These are phyloP conservation scores for Triangularia verruculosa DNA, from an alignment of 2,329 filamentous ascomycete genomes.

Conservation along the genomic window DNA sequence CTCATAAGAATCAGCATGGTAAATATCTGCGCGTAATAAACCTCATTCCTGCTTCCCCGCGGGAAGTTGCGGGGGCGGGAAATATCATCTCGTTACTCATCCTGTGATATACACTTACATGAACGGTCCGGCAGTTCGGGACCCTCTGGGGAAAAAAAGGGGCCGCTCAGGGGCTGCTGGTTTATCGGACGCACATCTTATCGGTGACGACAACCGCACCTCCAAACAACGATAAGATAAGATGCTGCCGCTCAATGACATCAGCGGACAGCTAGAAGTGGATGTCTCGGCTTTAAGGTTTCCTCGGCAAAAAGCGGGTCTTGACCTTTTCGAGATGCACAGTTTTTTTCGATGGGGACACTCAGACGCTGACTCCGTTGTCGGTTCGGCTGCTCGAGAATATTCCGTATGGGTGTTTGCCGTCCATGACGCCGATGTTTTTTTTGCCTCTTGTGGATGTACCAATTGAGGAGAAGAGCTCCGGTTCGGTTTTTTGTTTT, in stretches of 20 bases:
- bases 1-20: background rate
- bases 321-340: background rate
- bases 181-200: conserved; percentile 13
- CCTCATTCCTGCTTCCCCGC: background rate
- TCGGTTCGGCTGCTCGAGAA: conserved; percentile 8
- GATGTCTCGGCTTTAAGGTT: conserved; percentile 1
- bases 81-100: background rate
- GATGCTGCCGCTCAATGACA: background rate
- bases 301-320: background rate
- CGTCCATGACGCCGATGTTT: conserved; percentile 1
- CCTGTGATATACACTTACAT: background rate
- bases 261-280: background rate
- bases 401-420: conserved; percentile 6
- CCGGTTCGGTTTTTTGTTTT: conserved; percentile 10
- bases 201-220: background rate
- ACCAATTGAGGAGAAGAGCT: conserved; percentile 8
- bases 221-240: background rate
- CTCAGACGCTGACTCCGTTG: conserved; percentile 4
- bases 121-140: background rate
- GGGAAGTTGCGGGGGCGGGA: background rate
- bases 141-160: background rate
- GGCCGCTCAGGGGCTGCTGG: background rate
- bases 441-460: background rate
- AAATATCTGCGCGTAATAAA: background rate
- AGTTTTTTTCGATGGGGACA: background rate